phyloP scores from a whole-genome alignment of 1,139 yeast species.

The Blastobotrys capitulatus region DNA sequence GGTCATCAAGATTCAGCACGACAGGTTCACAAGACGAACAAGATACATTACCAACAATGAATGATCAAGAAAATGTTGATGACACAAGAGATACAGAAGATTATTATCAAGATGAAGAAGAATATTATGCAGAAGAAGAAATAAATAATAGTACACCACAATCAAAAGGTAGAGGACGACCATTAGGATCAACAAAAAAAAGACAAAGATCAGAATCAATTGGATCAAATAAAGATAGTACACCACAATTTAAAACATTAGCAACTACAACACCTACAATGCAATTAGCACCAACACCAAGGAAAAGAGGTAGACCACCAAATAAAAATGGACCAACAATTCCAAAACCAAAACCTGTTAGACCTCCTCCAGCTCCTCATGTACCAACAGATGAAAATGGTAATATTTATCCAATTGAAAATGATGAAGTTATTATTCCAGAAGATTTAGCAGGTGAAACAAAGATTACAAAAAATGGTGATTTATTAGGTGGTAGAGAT shows the following conservation, averaged over 20 bases:
- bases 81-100: too few species aligned
- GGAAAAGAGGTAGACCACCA: slow-evolving; percentile 22
- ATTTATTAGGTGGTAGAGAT: slow-evolving; percentile 66
- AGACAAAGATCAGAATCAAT: slow-evolving; percentile 11
- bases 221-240: slow-evolving; percentile 13
- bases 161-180: neutral
- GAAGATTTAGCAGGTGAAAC: slow-evolving; percentile 75
- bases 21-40: too few species aligned
- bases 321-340: slow-evolving; percentile 8
- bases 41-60: too few species aligned
- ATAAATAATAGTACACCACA: neutral
- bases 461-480: slow-evolving; percentile 67
- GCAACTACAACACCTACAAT: slow-evolving; percentile 7
- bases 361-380: slow-evolving; percentile 12
- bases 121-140: neutral
- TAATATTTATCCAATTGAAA: slow-evolving; percentile 46
- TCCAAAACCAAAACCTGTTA: slow-evolving; percentile 1
- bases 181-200: slow-evolving; percentile 4
- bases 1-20: neutral
- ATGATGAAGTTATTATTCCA: slow-evolving; percentile 79
- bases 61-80: too few species aligned
- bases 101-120: too few species aligned
- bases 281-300: slow-evolving; percentile 8
- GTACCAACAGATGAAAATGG: slow-evolving; percentile 41
- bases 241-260: slow-evolving; percentile 11